These are phyloP conservation scores for Xylaria curta DNA, from an alignment of 495 filamentous ascomycete species.

Conservation along the genomic window DNA sequence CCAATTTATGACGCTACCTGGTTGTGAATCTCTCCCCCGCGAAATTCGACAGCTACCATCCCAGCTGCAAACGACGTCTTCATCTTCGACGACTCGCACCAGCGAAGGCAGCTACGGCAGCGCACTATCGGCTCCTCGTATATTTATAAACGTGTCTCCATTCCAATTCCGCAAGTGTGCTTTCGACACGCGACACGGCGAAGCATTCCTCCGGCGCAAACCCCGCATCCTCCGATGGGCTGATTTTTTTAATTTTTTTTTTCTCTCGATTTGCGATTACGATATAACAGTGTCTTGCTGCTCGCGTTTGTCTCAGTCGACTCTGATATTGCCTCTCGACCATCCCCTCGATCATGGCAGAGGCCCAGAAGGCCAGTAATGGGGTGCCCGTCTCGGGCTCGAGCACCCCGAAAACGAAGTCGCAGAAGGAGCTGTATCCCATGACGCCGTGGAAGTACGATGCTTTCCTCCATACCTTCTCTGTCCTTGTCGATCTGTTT, in stretches of 20 bases:
- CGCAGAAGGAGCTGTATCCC: conserved; percentile 64
- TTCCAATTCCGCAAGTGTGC: neutral
- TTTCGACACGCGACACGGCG: neutral
- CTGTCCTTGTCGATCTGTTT: conserved; percentile 89
- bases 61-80: neutral
- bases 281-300: neutral
- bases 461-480: conserved; percentile 79
- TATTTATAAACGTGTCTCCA: neutral
- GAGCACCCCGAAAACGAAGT: conserved; percentile 34
- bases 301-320: neutral
- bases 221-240: conserved; percentile 14
- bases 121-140: neutral
- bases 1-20: conserved; percentile 23
- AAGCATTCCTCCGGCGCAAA: neutral
- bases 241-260: too few species aligned
- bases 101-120: neutral
- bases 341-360: conserved; percentile 31
- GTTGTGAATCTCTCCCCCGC: conserved; percentile 16
- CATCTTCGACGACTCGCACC: neutral
- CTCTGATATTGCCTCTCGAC: neutral
- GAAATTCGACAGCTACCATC: conserved; percentile 3
- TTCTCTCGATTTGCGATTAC: too few species aligned
- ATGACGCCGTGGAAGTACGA: conserved; percentile 82
- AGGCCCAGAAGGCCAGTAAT: conserved; percentile 28
- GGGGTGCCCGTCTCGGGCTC: conserved; percentile 27